These are phyloP conservation scores for Sclerotinia borealis DNA, from an alignment of 2,329 filamentous ascomycete species.

Conservation along the genomic window DNA sequence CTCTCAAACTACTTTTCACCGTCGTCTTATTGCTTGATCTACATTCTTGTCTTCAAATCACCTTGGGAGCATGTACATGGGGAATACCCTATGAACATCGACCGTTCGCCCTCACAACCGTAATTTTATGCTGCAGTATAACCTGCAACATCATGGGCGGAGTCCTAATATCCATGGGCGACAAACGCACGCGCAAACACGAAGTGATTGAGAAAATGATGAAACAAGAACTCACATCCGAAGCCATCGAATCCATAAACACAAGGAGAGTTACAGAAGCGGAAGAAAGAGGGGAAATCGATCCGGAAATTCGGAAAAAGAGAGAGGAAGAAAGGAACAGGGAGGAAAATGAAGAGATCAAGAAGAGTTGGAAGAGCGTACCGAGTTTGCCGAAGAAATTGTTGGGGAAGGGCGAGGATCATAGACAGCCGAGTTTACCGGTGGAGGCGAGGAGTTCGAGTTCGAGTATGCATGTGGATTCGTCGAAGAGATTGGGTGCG, in stretches of 20 bases:
- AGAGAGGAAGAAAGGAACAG: constrained; percentile 44
- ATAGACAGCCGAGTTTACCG: constrained; percentile 24
- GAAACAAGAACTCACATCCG: constrained; percentile 65
- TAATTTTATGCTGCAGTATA: constrained; percentile 74
- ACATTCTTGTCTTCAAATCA: constrained; percentile 74
- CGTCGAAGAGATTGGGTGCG: not conserved
- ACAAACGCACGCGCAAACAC: constrained; percentile 73
- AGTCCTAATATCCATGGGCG: constrained; percentile 68
- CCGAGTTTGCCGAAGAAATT: constrained; percentile 23
- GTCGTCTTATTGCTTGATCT: constrained; percentile 71
- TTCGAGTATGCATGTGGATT: constrained; percentile 9
- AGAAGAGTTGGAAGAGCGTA: constrained; percentile 25
- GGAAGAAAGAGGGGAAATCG: constrained; percentile 23
- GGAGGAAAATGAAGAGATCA: constrained; percentile 31
- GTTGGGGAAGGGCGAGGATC: constrained; percentile 26
- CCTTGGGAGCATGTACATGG: constrained; percentile 73
- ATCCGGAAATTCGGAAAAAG: constrained; percentile 35
- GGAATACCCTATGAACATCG: constrained; percentile 64
- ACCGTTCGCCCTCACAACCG: constrained; percentile 66
- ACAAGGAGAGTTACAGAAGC: constrained; percentile 92
- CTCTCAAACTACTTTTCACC: constrained; percentile 63
- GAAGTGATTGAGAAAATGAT: constrained; percentile 73
- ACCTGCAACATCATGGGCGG: constrained; percentile 71
- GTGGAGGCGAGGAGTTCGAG: constrained; percentile 16
- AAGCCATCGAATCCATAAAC: constrained; percentile 63